phyloP scores from a whole-genome alignment of 805 yeast species.

The Candida krabiensis region DNA sequence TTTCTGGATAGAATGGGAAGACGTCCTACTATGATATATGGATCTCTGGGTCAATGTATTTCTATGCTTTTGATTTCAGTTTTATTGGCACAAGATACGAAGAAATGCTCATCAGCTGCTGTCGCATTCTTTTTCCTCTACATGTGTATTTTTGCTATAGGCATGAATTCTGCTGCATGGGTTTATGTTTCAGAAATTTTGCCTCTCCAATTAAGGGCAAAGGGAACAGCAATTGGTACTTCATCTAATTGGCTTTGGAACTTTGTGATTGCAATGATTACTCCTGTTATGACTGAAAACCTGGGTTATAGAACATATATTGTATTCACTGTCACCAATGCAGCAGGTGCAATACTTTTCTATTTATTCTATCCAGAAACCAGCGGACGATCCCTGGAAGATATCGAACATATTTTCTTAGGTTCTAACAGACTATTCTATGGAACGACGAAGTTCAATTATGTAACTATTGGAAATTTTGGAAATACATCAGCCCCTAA shows the following conservation, averaged over 20 bases:
- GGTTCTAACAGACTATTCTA: slow-evolving; percentile 7
- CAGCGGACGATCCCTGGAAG: slow-evolving; percentile 63
- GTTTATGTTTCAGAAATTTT: slow-evolving; percentile 56
- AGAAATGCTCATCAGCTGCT: slow-evolving; percentile 41
- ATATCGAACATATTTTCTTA: slow-evolving; percentile 42
- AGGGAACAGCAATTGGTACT: slow-evolving; percentile 61
- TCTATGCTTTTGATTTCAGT: slow-evolving; percentile 39
- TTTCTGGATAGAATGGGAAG: slow-evolving; percentile 62
- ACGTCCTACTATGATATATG: slow-evolving; percentile 51
- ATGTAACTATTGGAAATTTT: no score
- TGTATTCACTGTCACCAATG: slow-evolving; percentile 55
- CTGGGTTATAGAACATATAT: slow-evolving; percentile 60
- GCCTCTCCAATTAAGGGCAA: slow-evolving; percentile 67
- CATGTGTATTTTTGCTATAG: slow-evolving; percentile 42
- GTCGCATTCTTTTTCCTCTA: slow-evolving; percentile 49
- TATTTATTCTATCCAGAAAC: slow-evolving; percentile 59
- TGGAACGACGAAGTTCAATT: no score
- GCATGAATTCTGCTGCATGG: slow-evolving; percentile 55
- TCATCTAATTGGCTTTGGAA: slow-evolving; percentile 75
- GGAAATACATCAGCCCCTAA: neutral
- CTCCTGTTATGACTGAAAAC: slow-evolving; percentile 54
- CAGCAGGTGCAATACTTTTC: slow-evolving; percentile 43
- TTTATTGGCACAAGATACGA: slow-evolving; percentile 15
- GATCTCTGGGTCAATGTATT: slow-evolving; percentile 34
- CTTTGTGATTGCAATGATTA: slow-evolving; percentile 63